Conservation (phyloP, 257 asterid genomes). For the Gentiana straminea region DNA sequence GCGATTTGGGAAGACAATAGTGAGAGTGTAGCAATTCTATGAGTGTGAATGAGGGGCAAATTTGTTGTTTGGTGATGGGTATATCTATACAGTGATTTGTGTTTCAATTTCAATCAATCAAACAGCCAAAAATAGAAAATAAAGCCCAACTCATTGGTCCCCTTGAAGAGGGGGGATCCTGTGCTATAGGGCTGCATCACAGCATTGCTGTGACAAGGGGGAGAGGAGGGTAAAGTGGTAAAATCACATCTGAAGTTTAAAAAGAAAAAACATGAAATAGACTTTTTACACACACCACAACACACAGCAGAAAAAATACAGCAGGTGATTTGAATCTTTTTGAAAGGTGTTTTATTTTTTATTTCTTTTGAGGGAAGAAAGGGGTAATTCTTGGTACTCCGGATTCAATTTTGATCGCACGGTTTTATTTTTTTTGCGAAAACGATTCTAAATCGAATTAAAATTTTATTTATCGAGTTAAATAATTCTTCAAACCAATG, state of each 20-base stretch:
- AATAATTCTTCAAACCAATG: background rate
- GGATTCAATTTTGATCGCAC: no score
- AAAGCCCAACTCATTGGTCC: no score
- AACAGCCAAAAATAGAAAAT: background rate
- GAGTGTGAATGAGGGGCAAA: background rate
- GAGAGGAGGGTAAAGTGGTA: background rate
- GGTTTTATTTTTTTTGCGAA: background rate
- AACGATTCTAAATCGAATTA: background rate
- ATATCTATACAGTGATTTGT: background rate
- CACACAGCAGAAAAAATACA: no score
- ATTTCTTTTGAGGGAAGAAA: background rate
- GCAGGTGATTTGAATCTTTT: no score
- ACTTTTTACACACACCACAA: no score
- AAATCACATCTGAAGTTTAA: background rate
- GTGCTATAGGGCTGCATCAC: no score
- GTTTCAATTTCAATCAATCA: background rate
- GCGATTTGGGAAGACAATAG: no score
- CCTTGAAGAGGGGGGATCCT: no score
- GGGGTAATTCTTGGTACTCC: constrained; percentile 4
- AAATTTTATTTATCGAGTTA: background rate
- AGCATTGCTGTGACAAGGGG: background rate
- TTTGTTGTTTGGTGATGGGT: background rate
- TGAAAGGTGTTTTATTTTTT: background rate
- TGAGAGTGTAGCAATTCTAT: no score
- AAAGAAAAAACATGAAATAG: background rate